Conservation (phyloP, 306 rosid species). For the Trifolium dubium region DNA sequence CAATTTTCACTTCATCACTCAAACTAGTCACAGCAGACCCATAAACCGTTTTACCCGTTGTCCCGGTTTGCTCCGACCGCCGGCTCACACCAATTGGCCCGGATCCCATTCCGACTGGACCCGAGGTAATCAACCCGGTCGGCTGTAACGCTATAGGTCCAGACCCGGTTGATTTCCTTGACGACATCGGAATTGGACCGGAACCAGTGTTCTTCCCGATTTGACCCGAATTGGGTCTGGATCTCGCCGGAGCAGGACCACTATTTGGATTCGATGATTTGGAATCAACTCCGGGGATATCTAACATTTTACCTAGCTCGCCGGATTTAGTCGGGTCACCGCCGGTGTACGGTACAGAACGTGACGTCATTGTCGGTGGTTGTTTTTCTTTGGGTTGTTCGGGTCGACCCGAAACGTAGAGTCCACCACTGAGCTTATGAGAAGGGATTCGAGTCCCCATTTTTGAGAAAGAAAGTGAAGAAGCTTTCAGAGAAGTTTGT, state of each 20-base stretch:
- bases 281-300: constrained; percentile 55
- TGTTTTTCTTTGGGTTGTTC: constrained; percentile 77
- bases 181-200: constrained; percentile 44
- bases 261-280: constrained; percentile 69
- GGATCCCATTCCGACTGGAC: constrained; percentile 65
- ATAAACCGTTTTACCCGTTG: constrained; percentile 64
- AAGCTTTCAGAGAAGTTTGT: constrained; percentile 19
- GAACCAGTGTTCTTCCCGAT: constrained; percentile 54
- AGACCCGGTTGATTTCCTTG: constrained; percentile 72
- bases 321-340: constrained; percentile 97
- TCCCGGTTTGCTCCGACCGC: constrained; percentile 52
- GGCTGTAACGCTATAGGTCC: constrained; percentile 74
- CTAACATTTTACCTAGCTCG: constrained; percentile 90
- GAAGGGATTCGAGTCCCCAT: constrained; percentile 89
- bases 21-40: constrained; percentile 89
- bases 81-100: constrained; percentile 61
- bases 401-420: constrained; percentile 89
- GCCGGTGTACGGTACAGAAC: constrained; percentile 91
- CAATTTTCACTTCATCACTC: constrained; percentile 63
- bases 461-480: constrained; percentile 25
- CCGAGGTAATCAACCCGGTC: constrained; percentile 81
- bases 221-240: constrained; percentile 82
- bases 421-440: constrained; percentile 92
- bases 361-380: constrained; percentile 87
- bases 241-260: constrained; percentile 73